Percentiles rank a stretch among this genome's conserved stretches.
Evolutionary conservation across 2,329 filamentous ascomycete species (phyloP).

Genomic region (Penicillium vulpinum): DNA sequence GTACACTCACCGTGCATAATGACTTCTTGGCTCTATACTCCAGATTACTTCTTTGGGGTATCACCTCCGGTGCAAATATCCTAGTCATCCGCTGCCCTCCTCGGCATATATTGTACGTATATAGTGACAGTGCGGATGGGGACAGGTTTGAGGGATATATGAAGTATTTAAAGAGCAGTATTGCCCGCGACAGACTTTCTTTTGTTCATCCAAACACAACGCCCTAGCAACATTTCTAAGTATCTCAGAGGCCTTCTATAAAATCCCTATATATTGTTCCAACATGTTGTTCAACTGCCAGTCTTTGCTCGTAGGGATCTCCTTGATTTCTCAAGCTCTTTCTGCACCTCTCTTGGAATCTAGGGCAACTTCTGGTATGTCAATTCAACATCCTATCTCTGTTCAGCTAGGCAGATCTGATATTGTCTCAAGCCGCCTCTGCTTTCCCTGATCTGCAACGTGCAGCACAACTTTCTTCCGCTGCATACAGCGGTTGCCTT

Average conservation of each 20-base stretch:
- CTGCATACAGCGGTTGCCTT: constrained; percentile 30
- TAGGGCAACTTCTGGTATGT: constrained; percentile 17
- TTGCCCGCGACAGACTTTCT: background rate
- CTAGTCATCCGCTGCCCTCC: background rate
- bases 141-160: background rate
- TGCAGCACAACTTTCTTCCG: constrained; percentile 33
- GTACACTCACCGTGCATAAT: background rate
- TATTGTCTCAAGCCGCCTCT: constrained; percentile 12
- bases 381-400: background rate
- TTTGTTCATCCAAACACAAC: background rate
- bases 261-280: background rate
- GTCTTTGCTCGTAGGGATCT: constrained; percentile 3
- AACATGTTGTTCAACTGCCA: constrained; percentile 12
- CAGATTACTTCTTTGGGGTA: background rate
- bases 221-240: background rate
- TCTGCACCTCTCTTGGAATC: constrained; percentile 12
- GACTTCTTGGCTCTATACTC: background rate
- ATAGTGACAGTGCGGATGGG: background rate
- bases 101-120: background rate
- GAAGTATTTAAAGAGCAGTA: constrained; percentile 3
- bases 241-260: background rate
- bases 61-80: background rate
- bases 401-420: background rate
- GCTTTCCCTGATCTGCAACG: constrained; percentile 25
- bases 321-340: constrained; percentile 10